phyloP scores from a whole-genome alignment of 2,329 filamentous ascomycete genomes.

The Colletotrichum navitas region DNA sequence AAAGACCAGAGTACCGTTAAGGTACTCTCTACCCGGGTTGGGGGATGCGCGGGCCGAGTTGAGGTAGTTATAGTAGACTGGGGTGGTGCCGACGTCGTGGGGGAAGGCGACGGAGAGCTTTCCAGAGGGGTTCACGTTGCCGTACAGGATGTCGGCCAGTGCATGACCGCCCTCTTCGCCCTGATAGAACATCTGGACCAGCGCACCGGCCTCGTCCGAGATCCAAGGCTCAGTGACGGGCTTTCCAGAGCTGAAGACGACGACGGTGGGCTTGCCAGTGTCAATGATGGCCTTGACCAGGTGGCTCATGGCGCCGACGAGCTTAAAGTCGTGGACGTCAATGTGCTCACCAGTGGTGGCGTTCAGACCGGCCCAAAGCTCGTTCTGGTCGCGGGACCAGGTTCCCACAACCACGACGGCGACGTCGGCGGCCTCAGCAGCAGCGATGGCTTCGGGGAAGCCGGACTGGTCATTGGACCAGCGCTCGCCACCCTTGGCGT shows the following conservation, averaged over 20 bases:
- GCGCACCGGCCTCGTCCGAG: constrained; percentile 70
- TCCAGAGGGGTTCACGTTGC: constrained; percentile 74
- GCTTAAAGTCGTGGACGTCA: constrained; percentile 71
- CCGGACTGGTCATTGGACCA: constrained; percentile 79
- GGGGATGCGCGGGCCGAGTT: constrained; percentile 71
- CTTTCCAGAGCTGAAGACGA: constrained; percentile 78
- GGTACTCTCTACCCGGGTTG: constrained; percentile 64
- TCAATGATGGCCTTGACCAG: constrained; percentile 76
- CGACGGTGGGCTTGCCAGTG: constrained; percentile 75
- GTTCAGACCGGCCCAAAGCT: constrained; percentile 78
- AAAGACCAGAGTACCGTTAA: constrained; percentile 73
- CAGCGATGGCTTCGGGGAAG: constrained; percentile 74
- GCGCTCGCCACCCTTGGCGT: constrained; percentile 77
- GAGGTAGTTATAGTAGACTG: constrained; percentile 79
- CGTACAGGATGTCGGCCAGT: constrained; percentile 75
- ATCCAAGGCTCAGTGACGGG: constrained; percentile 82
- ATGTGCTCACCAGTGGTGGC: constrained; percentile 83
- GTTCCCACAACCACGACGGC: constrained; percentile 81
- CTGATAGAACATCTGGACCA: constrained; percentile 82
- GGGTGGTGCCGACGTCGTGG: constrained; percentile 73
- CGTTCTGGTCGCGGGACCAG: constrained; percentile 79
- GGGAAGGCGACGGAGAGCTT: constrained; percentile 77
- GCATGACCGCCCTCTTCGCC: constrained; percentile 77
- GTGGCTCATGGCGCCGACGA: constrained; percentile 77
- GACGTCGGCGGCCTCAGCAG: constrained; percentile 75